A percentile compares a stretch with the other conserved stretches of the same genome.
Conservation (phyloP, 306 rosid species). For the Quercus cerris region DNA sequence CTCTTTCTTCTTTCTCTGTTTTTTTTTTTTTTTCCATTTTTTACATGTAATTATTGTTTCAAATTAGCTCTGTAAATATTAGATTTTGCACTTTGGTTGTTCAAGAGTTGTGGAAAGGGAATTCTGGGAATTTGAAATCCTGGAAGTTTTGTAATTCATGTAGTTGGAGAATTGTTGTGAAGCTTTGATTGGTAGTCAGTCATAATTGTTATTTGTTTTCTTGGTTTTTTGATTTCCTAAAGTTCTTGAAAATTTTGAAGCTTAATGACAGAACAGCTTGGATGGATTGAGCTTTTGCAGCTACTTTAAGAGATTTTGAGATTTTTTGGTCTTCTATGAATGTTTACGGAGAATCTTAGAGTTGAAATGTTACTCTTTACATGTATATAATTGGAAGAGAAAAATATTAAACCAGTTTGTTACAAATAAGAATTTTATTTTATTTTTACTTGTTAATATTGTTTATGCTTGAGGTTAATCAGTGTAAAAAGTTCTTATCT, state of each 20-base stretch:
- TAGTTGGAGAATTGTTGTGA: not conserved
- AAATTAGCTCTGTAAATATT: not conserved
- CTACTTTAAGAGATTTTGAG: not conserved
- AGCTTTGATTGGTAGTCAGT: not conserved
- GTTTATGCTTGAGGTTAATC: not conserved
- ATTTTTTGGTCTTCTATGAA: not conserved
- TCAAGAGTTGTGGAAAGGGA: no score
- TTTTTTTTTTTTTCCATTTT: not conserved
- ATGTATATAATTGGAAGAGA: not conserved
- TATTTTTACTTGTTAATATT: not conserved
- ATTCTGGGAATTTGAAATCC: no score
- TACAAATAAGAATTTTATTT: not conserved
- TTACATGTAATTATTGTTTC: not conserved
- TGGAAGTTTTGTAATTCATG: no score
- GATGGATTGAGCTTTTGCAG: not conserved
- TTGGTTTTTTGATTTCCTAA: not conserved
- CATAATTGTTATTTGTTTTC: not conserved
- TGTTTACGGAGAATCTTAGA: not conserved
- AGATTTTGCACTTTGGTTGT: conserved; percentile 8
- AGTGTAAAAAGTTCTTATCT: not conserved
- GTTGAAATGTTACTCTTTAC: not conserved
- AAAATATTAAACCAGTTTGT: no score
- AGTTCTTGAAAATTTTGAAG: not conserved
- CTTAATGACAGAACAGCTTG: not conserved
- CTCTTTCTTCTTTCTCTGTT: conserved; percentile 11